Evolutionary conservation across 2,329 filamentous ascomycete species (phyloP).

Genomic region (Pseudogymnoascus pannorum): DNA sequence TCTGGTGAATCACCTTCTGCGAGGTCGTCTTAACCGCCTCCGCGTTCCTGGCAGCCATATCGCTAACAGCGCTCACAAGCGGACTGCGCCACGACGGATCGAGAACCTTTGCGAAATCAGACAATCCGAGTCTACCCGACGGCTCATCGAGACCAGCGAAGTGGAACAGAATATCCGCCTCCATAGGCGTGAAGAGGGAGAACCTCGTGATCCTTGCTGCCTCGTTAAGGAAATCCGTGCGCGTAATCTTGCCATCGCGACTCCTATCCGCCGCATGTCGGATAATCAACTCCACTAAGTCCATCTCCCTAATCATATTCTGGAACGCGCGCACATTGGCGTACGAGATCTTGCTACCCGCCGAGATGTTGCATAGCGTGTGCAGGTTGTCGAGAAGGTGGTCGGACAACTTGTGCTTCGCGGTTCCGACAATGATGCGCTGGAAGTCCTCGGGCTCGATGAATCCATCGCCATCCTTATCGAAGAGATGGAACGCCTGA

Average conservation of each 20-base stretch:
- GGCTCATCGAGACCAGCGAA: conserved; percentile 90
- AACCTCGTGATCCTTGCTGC: conserved; percentile 86
- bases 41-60: conserved; percentile 30
- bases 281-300: conserved; percentile 89
- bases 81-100: conserved; percentile 81
- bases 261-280: conserved; percentile 80
- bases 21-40: conserved; percentile 48
- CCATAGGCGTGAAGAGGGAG: conserved; percentile 95
- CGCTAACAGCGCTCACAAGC: conserved; percentile 28
- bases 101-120: conserved; percentile 89
- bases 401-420: conserved; percentile 93
- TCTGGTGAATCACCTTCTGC: conserved; percentile 51
- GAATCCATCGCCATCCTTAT: conserved; percentile 87
- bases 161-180: conserved; percentile 97
- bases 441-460: conserved; percentile 95
- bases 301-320: conserved; percentile 97
- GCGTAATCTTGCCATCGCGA: conserved; percentile 84
- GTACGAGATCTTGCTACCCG: conserved; percentile 90
- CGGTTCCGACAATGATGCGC: conserved; percentile 89
- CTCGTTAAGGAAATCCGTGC: conserved; percentile 90
- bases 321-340: conserved; percentile 96
- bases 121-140: conserved; percentile 72
- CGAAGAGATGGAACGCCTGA: conserved; percentile 88
- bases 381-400: conserved; percentile 86
- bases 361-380: conserved; percentile 89